Evolutionary conservation across 192 early-diverging fungal species (phyloP).

Genomic region (Radiomyces spectabilis): DNA sequence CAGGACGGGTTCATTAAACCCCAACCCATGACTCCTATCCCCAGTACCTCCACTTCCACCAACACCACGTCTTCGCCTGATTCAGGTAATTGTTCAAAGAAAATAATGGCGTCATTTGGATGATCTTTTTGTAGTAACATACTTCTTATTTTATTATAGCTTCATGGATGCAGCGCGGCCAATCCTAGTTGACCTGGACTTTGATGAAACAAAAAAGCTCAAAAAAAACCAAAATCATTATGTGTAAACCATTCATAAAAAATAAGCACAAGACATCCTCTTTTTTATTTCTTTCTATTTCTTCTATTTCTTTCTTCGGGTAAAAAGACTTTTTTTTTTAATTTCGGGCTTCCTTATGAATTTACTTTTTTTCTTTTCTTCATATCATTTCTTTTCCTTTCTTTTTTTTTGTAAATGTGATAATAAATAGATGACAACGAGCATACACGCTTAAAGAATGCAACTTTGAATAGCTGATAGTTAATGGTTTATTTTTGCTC

Average conservation of each 20-base stretch:
- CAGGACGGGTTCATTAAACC: constrained; percentile 5
- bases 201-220: background rate
- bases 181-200: background rate
- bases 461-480: no score
- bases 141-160: no score
- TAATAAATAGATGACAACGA: no score
- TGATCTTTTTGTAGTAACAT: no score
- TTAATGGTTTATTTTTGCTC: no score
- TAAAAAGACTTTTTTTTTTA: background rate
- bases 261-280: background rate
- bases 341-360: background rate
- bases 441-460: no score
- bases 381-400: background rate
- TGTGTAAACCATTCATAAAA: background rate
- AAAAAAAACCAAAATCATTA: background rate
- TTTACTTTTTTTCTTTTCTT: no score
- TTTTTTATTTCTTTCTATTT: background rate
- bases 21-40: constrained; percentile 25
- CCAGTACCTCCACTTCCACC: constrained; percentile 23
- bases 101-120: no score
- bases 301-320: background rate
- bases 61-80: constrained; percentile 28
- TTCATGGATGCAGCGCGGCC: background rate
- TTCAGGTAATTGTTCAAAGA: no score
- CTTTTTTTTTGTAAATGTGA: no score